A percentile compares a stretch with the other conserved stretches of the same genome.
These are phyloP conservation scores for Exophiala bonariae DNA, from an alignment of 2,329 filamentous ascomycete genomes.

Conservation along the genomic window DNA sequence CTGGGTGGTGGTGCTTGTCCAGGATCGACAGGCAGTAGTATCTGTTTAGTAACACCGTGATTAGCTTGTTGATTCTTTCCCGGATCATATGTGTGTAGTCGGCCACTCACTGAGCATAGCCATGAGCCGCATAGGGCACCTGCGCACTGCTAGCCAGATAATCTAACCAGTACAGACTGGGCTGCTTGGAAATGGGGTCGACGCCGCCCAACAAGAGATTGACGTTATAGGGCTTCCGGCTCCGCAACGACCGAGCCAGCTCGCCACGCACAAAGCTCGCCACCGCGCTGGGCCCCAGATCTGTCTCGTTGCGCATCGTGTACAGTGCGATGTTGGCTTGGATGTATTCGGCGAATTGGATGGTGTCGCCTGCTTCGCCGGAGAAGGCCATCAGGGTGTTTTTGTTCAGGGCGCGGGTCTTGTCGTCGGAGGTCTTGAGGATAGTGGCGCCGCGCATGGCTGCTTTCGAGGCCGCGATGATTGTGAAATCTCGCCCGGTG, in stretches of 20 bases:
- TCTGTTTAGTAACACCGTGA: conserved; percentile 50
- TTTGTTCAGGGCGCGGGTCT: conserved; percentile 89
- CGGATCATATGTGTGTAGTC: too few species aligned
- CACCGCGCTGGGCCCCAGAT: conserved; percentile 84
- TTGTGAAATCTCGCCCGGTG: conserved; percentile 98
- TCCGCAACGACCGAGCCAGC: conserved; percentile 85
- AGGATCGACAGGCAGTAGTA: conserved; percentile 98
- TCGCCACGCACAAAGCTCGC: conserved; percentile 93
- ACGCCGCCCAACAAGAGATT: conserved; percentile 94
- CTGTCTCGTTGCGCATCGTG: conserved; percentile 94
- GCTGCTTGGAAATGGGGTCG: conserved; percentile 87
- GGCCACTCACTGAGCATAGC: conserved; percentile 85
- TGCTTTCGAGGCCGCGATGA: conserved; percentile 96
- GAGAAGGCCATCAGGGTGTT: conserved; percentile 94
- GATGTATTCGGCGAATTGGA: conserved; percentile 99
- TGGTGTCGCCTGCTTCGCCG: conserved; percentile 94
- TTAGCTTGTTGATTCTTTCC: too few species aligned
- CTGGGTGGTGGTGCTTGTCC: conserved; percentile 97
- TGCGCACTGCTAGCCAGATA: conserved; percentile 87
- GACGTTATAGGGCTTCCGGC: conserved; percentile 91
- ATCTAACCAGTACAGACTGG: conserved; percentile 93
- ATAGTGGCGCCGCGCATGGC: conserved; percentile 97
- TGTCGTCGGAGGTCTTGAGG: conserved; percentile 93
- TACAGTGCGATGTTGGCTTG: conserved; percentile 98
- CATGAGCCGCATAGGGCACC: conserved; percentile 93